These are phyloP conservation scores for Herpetospermum pedunculosum DNA, from an alignment of 306 rosid genomes.

Conservation along the genomic window DNA sequence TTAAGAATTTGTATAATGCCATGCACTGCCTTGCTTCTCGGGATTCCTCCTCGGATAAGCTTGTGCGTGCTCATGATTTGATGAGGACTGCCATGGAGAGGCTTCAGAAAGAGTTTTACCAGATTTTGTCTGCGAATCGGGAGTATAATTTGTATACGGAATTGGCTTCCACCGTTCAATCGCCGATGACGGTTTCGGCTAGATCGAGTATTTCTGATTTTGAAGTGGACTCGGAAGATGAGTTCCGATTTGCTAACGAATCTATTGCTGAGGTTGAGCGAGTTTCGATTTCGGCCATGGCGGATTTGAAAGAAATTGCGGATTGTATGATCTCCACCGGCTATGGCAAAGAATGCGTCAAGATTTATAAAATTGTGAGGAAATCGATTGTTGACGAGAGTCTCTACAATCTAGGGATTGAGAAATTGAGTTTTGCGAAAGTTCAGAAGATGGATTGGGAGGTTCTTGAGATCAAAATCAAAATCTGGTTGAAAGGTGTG, in stretches of 20 bases:
- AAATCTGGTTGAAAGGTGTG: conserved; percentile 34
- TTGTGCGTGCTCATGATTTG: conserved; percentile 26
- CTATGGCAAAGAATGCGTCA: conserved; percentile 43
- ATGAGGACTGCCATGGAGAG: conserved; percentile 40
- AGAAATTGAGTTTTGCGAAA: conserved; percentile 27
- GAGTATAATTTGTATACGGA: conserved; percentile 24
- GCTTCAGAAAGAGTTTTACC: conserved; percentile 38
- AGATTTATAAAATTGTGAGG: conserved; percentile 25
- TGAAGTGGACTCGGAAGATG: conserved; percentile 31
- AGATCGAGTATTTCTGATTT: conserved; percentile 28
- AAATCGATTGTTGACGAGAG: conserved; percentile 47
- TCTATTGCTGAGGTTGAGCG: conserved; percentile 21
- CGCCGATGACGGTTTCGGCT: conserved; percentile 16
- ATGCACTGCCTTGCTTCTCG: conserved; percentile 30
- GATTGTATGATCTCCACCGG: conserved; percentile 44
- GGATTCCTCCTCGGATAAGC: conserved; percentile 24
- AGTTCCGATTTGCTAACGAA: conserved; percentile 5
- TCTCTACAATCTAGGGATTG: conserved; percentile 36
- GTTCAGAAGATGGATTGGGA: conserved; percentile 57
- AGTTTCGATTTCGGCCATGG: conserved; percentile 22
- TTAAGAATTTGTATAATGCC: conserved; percentile 29
- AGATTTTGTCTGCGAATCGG: conserved; percentile 24
- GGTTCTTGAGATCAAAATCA: conserved; percentile 29
- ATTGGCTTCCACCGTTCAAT: conserved; percentile 17
- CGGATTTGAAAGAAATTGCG: conserved; percentile 40